Evolutionary conservation across 2,329 filamentous ascomycete genomes (phyloP).

Genomic region (Pseudophaeomoniella oleicola): DNA sequence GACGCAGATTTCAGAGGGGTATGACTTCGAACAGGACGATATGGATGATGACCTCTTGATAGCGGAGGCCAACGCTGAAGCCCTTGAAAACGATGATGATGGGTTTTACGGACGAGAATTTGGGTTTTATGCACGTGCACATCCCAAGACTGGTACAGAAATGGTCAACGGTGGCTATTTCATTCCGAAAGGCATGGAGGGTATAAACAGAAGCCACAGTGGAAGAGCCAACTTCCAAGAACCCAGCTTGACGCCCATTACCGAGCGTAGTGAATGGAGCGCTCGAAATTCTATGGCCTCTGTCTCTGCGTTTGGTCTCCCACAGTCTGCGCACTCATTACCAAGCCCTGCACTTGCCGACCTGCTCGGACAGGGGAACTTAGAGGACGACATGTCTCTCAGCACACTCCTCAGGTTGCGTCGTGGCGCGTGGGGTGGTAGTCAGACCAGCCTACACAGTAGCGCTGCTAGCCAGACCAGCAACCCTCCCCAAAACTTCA

Average conservation of each 20-base stretch:
- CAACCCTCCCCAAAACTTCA: constrained; percentile 18
- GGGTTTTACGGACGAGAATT: constrained; percentile 96
- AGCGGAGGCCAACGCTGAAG: constrained; percentile 87
- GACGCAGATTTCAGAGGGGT: constrained; percentile 30
- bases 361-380: constrained; percentile 46
- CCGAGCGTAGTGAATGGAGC: constrained; percentile 88
- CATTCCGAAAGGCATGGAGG: constrained; percentile 54
- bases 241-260: constrained; percentile 90
- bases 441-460: constrained; percentile 56
- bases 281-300: constrained; percentile 85
- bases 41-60: constrained; percentile 83
- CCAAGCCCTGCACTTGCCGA: constrained; percentile 65
- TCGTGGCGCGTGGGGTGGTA: constrained; percentile 66
- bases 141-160: constrained; percentile 35
- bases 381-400: constrained; percentile 58
- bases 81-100: constrained; percentile 78
- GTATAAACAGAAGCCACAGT: constrained; percentile 50
- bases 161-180: constrained; percentile 82
- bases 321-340: constrained; percentile 35
- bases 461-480: constrained; percentile 23
- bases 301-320: constrained; percentile 38
- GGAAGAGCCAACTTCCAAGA: constrained; percentile 64
- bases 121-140: constrained; percentile 65
- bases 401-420: constrained; percentile 59
- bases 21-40: constrained; percentile 46